Evolutionary conservation across 108 stramenopile species (phyloP), one percentile per base, ranked within the genome.

Genomic region (Cyclostephanos tholiformis): DNA sequence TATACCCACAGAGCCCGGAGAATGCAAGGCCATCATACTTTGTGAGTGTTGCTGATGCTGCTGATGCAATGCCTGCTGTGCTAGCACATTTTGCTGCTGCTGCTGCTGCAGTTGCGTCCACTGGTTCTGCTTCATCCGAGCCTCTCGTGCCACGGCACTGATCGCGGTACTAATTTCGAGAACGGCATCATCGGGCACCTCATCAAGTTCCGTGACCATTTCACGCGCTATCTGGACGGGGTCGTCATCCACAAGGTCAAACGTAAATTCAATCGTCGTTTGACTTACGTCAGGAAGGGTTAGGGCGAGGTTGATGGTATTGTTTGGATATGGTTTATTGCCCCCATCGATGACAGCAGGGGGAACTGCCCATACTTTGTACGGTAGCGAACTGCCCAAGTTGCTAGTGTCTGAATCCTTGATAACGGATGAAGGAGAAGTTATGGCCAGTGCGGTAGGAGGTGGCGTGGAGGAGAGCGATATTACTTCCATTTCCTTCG

Each of bases 101-200:
- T 79, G 75, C 36, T 80, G 79, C 23, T 80, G 79, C 27, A 60
- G 38, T 13, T 66, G 65, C 39, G 74, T 69, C 76, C 85, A 86
- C 48, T 86, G 82, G 32, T 89, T 87, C 71, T 91, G 87, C 67
- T 86, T 87, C 60, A 87, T 83, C 62, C 90, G 76, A 8, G 89
- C 91, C n/a, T 79, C 74, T 46, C 90, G 70, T 23, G 91, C 91
- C 52, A 95, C 82, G 39, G 83, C 87, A 82, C 90, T 92, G 22
- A 95, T 91, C n/a, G 91, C 91, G 70, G 87, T 87, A 56, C 91
- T 91, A 5, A 95, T 90, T 38, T 92, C 94, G 38, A 92, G 75
- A 0, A 95, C 88, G 19, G 91, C 90, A 65, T 82, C 89, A 50
- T 84, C 79, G 8, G 88, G 91, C 26, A 96, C 89, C 52, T 82